Evolutionary conservation across 495 filamentous ascomycete genomes (phyloP).

Genomic region (Aspergillus haitiensis): DNA sequence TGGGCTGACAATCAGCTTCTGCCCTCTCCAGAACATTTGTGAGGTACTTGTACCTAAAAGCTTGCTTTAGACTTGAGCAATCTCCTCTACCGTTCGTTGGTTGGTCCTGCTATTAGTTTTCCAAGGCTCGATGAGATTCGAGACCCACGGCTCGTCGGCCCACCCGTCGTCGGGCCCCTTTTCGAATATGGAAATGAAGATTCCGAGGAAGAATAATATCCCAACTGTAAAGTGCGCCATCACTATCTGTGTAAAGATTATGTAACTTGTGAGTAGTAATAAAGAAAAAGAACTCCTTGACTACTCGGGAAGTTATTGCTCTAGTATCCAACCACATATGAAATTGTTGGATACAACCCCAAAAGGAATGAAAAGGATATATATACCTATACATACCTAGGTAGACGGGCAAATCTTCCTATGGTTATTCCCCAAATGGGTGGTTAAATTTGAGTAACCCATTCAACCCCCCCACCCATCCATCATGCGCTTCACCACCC

Average conservation of each 20-base stretch:
- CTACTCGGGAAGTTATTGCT: too few relatives aligned
- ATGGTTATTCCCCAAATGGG: conserved; percentile 79
- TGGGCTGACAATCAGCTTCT: not conserved
- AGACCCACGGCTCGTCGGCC: conserved; percentile 1
- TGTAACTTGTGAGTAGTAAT: too few relatives aligned
- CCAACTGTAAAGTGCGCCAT: too few relatives aligned
- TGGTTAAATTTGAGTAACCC: conserved; percentile 96
- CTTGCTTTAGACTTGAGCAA: not conserved
- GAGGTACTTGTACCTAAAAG: not conserved
- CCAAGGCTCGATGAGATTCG: not conserved
- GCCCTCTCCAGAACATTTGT: too few relatives aligned
- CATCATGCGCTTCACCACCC: conserved; percentile 68
- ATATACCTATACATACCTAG: too few relatives aligned
- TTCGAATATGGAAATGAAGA: not conserved
- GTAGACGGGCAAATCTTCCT: not conserved
- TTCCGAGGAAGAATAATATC: too few relatives aligned
- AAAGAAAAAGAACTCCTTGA: too few relatives aligned
- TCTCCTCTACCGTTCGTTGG: not conserved
- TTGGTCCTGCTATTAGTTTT: not conserved
- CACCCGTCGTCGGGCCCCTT: conserved; percentile 3
- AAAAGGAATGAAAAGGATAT: not conserved
- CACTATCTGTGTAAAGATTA: too few relatives aligned
- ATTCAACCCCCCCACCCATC: conserved; percentile 96
- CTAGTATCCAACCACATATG: too few relatives aligned
- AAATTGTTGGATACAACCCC: too few relatives aligned